Percentiles rank a stretch among this genome's conserved stretches.
Evolutionary conservation across 805 yeast species (phyloP).

Genomic region (Debaryomyces prosopidis): DNA sequence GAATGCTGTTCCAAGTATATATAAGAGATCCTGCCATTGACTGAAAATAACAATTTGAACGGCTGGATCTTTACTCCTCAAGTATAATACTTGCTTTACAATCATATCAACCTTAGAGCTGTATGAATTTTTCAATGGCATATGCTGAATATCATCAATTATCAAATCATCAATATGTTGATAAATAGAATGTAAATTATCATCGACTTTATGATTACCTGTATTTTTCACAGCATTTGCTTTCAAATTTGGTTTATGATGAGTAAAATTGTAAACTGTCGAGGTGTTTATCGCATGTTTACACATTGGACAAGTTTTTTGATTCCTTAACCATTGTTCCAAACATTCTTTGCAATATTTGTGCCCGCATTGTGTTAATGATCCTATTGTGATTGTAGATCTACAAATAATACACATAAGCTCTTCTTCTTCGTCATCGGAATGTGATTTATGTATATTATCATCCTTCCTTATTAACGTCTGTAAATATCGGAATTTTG

Average conservation of each 20-base stretch:
- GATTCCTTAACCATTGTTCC: constrained; percentile 64
- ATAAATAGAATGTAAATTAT: constrained; percentile 40
- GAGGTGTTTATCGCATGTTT: constrained; percentile 48
- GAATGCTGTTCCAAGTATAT: constrained; percentile 66
- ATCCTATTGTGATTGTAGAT: constrained; percentile 66
- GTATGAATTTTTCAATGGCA: constrained; percentile 43
- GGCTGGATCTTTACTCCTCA: constrained; percentile 54
- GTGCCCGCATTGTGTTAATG: constrained; percentile 90
- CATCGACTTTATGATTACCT: neutral
- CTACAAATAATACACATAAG: constrained; percentile 78
- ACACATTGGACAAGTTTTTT: constrained; percentile 78
- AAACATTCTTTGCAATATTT: constrained; percentile 84
- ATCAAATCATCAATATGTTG: constrained; percentile 42
- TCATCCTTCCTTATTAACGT: constrained; percentile 18
- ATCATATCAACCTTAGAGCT: constrained; percentile 90
- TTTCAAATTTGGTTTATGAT: constrained; percentile 50
- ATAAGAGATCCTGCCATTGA: constrained; percentile 80
- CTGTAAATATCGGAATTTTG: constrained; percentile 36
- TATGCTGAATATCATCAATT: constrained; percentile 44
- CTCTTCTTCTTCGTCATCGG: constrained; percentile 32
- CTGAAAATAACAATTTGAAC: constrained; percentile 88
- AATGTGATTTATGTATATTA: constrained; percentile 2
- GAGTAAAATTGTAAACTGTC: constrained; percentile 72
- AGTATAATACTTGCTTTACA: constrained; percentile 66
- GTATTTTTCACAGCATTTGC: constrained; percentile 42